Conservation (phyloP, 2,329 filamentous ascomycete genomes). For the Verticillium nubilum region DNA sequence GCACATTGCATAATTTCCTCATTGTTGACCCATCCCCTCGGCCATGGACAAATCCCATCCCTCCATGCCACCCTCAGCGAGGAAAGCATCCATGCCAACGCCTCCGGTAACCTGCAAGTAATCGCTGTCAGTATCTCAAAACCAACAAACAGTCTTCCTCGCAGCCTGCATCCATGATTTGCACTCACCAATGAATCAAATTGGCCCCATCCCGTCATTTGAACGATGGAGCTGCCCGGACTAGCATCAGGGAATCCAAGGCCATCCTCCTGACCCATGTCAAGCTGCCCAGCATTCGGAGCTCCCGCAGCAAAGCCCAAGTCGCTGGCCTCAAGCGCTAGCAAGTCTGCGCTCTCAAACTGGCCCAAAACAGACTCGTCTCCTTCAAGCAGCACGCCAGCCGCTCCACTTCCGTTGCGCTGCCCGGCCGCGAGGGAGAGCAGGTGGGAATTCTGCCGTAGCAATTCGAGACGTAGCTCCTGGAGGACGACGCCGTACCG, state of each 20-base stretch:
- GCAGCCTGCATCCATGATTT: neutral
- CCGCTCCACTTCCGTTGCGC: neutral
- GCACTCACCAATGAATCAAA: slow-evolving; percentile 17
- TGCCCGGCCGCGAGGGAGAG: neutral
- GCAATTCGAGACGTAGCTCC: slow-evolving; percentile 21
- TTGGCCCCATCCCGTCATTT: slow-evolving; percentile 18
- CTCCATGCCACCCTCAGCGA: neutral
- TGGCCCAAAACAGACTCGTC: neutral
- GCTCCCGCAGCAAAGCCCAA: neutral
- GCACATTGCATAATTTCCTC: too few species aligned
- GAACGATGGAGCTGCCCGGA: slow-evolving; percentile 8
- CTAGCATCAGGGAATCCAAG: slow-evolving; percentile 3
- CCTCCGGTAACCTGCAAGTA: neutral
- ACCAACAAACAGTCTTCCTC: neutral
- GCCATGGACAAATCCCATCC: neutral
- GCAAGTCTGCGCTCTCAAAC: neutral
- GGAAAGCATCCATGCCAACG: neutral
- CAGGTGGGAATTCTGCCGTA: slow-evolving; percentile 16
- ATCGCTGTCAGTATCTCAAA: neutral
- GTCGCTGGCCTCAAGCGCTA: neutral
- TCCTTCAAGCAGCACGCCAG: neutral
- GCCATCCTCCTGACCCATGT: neutral
- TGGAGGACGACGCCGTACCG: slow-evolving; percentile 35
- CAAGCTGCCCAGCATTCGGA: neutral
- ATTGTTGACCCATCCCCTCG: neutral